Base-by-base conservation (phyloP, 345 rosid species). In the Lumnitzera littorea region DNA sequence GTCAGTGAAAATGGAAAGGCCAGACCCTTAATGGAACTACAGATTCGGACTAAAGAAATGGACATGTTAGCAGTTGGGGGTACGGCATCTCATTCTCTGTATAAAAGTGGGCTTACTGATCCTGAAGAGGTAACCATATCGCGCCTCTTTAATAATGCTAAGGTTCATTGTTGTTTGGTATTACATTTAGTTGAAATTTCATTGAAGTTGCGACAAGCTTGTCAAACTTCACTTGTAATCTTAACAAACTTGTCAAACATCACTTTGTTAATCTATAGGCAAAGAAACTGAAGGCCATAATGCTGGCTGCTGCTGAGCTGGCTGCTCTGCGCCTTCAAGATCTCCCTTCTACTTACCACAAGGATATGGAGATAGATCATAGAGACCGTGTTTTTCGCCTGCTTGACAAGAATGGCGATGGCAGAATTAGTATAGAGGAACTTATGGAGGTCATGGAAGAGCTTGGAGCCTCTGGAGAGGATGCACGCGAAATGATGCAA, bases 361-460 rank as follows among this genome's bases (percentile, higher is more conserved):
- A 79, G 61, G 80, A 74, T 50, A 56, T 78, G 4, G 81, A 77
- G 75, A 69, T 43, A 13, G 86, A 79, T 59, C 78, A 72, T 62
- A 81, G 87, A 73, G 90, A 79, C 67, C 71, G 73, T 54, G 94
- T 84, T 47, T 92, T 92, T 68, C 78, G 68, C 43, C 88, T 89
- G 51, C 71, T 92, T 6, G 98, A 89, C 79, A 87, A 85, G 81
- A 87, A 92, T 25, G 94, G 91, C 1, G 96, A 92, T 49, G 98
- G 96, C n/a, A 80, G 87, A 77, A 92, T 92, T 64, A 92, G 96
- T 74, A 85, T 89, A 46, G 96, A 89, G 68, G 98, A 92, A 56
- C 83, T 92, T 15, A 85, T 77, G 83, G 96, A 89, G 78, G 90
- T 92, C 62, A 92, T 89, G 94, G 96, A 92, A 73, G 96, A 92